phyloP scores from a whole-genome alignment of 1,139 yeast genomes.

The Saccharomyces hybrid region DNA sequence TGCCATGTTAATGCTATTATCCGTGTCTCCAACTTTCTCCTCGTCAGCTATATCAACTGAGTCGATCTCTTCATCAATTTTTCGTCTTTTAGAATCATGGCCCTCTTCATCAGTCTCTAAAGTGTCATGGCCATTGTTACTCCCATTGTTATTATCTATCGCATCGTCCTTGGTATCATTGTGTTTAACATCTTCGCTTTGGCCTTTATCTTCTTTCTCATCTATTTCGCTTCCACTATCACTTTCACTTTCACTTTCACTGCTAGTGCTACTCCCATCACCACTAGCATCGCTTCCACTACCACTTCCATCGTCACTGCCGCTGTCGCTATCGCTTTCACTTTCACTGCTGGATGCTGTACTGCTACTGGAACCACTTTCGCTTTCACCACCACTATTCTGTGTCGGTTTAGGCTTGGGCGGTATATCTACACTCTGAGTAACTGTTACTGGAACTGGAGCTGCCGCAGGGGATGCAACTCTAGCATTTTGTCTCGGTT shows the following conservation, averaged over 20 bases:
- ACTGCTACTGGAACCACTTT: too few species aligned
- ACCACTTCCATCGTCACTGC: slow-evolving; percentile 3
- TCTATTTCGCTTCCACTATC: slow-evolving; percentile 4
- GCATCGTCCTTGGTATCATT: slow-evolving; percentile 15
- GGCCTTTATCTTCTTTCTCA: slow-evolving; percentile 4
- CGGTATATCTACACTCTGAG: slow-evolving; percentile 10
- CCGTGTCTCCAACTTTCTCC: not conserved
- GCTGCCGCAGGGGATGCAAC: slow-evolving; percentile 10
- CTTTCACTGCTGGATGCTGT: too few species aligned
- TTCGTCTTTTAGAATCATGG: slow-evolving; percentile 3
- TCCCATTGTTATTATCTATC: not conserved
- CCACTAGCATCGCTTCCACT: not conserved
- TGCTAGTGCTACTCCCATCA: not conserved
- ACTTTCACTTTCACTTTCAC: not conserved
- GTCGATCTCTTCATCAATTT: not conserved
- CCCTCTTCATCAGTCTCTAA: not conserved
- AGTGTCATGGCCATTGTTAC: slow-evolving; percentile 7
- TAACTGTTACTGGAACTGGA: slow-evolving; percentile 20
- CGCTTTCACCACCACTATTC: slow-evolving; percentile 4
- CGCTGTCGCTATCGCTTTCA: slow-evolving; percentile 5
- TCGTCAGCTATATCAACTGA: not conserved
- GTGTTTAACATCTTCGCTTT: slow-evolving; percentile 9
- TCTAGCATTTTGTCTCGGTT: slow-evolving; percentile 28
- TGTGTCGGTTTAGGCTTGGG: not conserved
- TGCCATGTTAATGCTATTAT: too few species aligned